These are phyloP conservation scores for Ceratobasidium sp. DNA, from an alignment of 1,284 basidiomycete species.

Conservation along the genomic window DNA sequence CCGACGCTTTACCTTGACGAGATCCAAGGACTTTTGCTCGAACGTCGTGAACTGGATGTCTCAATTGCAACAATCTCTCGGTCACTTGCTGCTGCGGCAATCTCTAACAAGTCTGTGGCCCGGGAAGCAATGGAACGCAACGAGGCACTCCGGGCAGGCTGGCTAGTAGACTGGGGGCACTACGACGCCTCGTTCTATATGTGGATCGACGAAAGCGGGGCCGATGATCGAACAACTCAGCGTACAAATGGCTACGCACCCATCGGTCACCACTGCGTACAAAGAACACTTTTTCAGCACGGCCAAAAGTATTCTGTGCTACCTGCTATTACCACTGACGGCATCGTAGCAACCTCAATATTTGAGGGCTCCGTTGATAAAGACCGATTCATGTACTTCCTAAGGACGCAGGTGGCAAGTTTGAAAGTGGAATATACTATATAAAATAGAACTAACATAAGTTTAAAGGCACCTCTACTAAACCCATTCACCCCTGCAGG, in stretches of 20 bases:
- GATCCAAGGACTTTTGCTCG: constrained; percentile 41
- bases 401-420: constrained; percentile 49
- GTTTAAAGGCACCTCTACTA: constrained; percentile 10
- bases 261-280: constrained; percentile 49
- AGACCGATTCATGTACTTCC: constrained; percentile 50
- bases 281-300: constrained; percentile 46
- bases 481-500: neutral
- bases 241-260: constrained; percentile 45
- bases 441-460: neutral
- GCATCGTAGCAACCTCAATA: constrained; percentile 52
- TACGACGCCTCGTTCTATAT: constrained; percentile 29
- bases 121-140: constrained; percentile 53
- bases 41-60: constrained; percentile 31
- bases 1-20: constrained; percentile 49
- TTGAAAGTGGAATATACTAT: neutral
- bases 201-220: constrained; percentile 20
- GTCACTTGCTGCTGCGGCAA: constrained; percentile 31
- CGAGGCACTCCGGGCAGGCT: constrained; percentile 53
- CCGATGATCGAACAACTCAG: constrained; percentile 6
- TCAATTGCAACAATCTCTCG: constrained; percentile 48
- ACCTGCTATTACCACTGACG: constrained; percentile 51
- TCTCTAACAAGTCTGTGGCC: constrained; percentile 53
- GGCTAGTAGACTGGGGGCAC: constrained; percentile 50
- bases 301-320: constrained; percentile 51
- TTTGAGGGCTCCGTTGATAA: constrained; percentile 52